phyloP scores from a whole-genome alignment of 2,329 filamentous ascomycete species.

The Cordyceps pruinosa region DNA sequence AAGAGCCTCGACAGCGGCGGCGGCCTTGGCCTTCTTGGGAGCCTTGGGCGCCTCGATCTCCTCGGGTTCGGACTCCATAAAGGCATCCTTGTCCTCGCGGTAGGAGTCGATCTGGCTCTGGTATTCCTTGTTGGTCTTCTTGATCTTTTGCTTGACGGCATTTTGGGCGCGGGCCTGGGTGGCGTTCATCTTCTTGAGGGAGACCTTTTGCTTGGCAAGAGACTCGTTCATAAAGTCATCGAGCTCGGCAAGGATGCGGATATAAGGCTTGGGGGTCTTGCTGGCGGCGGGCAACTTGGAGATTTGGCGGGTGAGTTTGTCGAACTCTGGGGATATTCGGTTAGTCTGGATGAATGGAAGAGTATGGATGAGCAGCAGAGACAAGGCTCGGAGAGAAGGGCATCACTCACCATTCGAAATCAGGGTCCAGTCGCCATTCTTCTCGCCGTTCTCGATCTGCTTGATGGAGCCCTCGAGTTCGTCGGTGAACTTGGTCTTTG shows the following conservation, averaged over 20 bases:
- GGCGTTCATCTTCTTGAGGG: constrained; percentile 97
- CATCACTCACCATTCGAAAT: constrained; percentile 79
- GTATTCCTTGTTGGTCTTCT: constrained; percentile 97
- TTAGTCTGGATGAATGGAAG: too few species aligned
- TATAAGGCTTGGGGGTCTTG: constrained; percentile 81
- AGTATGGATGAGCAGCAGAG: too few species aligned
- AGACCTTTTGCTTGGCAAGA: constrained; percentile 90
- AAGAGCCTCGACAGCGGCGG: constrained; percentile 40
- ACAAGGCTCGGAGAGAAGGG: not conserved
- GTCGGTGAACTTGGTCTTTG: constrained; percentile 94
- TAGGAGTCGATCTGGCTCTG: constrained; percentile 81
- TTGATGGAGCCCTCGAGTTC: constrained; percentile 87
- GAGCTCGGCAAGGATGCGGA: constrained; percentile 87
- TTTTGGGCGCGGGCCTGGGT: constrained; percentile 91
- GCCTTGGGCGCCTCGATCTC: constrained; percentile 42
- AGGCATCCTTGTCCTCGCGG: constrained; percentile 75
- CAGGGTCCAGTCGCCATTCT: constrained; percentile 95
- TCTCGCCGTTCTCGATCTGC: constrained; percentile 91
- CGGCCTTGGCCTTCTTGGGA: constrained; percentile 39
- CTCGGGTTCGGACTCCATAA: constrained; percentile 79
- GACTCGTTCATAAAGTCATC: constrained; percentile 94
- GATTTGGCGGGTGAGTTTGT: constrained; percentile 86
- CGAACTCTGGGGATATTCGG: constrained; percentile 60
- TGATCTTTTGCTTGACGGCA: constrained; percentile 94
- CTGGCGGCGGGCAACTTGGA: constrained; percentile 69